Evolutionary conservation across 768 basidiomycete genomes (phyloP), one percentile per base, ranked within the genome.

Genomic region (Naganishia friedmannii): DNA sequence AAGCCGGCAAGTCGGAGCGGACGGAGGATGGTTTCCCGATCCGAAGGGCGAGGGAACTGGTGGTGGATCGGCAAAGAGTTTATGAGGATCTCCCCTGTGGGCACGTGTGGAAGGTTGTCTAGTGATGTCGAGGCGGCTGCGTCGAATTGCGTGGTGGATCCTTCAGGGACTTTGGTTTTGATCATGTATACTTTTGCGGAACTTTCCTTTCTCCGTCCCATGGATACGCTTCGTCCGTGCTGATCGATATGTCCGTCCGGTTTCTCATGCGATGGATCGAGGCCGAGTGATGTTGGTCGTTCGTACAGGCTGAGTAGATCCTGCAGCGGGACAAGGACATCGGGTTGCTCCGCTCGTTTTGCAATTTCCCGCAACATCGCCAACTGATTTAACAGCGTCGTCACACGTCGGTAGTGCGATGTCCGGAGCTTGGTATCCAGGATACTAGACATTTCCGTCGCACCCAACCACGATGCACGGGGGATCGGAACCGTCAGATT

Each of bases 181-280:
- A 96, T 90, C 84, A 95, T 89, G 94, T 94, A 98, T 10, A 94
- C 93, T 46, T 92, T 86, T 42, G 94, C 93, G 0, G 89, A 84
- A 74, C 90, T 91, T 70, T 92, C 92, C 82, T 98, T 98, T 73
- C 94, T 86, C 81, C 87, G 86, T 46, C 94, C 94, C 58, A 90
- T 77, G 0, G 90, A 90, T 77, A 92, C 91, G n/a, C 89, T 88
- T 69, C 94, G 85, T n/a, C 92, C 92, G 68, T 86, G 85, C 54
- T 85, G 83, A 79, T 97, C 94, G 65, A 91, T 81, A 29, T 83
- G 78, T 42, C 87, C 85, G 9, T 84, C 83, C 76, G 88, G 88
- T 73, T 86, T 63, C 86, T 86, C 74, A 84, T 81, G 85, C 82
- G 54, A 39, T 26, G 55, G 28, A 39, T 51, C 57, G 60, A 65